Evolutionary conservation across 2,329 filamentous ascomycete species (phyloP), one percentile per base, ranked within the genome.

Genomic region (Talaromyces sp.): DNA sequence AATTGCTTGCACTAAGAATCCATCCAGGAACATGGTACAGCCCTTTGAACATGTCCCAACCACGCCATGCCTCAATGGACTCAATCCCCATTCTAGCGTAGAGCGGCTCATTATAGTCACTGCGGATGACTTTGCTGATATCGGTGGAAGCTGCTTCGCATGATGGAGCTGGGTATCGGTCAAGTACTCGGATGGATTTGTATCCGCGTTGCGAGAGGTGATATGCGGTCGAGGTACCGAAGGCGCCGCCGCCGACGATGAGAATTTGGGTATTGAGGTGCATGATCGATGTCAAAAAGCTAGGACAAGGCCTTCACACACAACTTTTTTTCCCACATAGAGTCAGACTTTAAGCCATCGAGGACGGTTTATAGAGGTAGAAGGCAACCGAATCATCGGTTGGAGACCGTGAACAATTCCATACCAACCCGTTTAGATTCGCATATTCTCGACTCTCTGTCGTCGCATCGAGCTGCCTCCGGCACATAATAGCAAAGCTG

Each of bases 71-170:
- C 57, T 86, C 82, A 68, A 88, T 85, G 0, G 88, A 85, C 73
- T 90, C 87, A 31, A 89, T 79, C 0, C 84, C 88, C 23, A 91
- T 79, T 56, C 81, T 73, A 72, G 84, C 86, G 77, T 91, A 90
- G 16, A 86, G 73, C 1, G 84, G 75, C 67, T 88, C 85, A 60
- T 84, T 80, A 75, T 90, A 90, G 72, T 90, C 88, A 55, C 87
- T 85, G 61, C 88, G 85, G 16, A 90, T 81, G 31, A 89, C 86
- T 73, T 90, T 90, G 77, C 89, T 90, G 82, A 87, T 87, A 75
- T 91, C 88, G 79, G 85, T 88, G 0, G 88, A 90, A 0, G 88
- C 88, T 34, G 87, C 87, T 58, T 69, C 74, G 0, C 78, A 75
- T 1, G 82, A 81, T 28, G 84, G 81, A 4, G 73, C 69, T 2